phyloP scores from a whole-genome alignment of 805 yeast species.

The Yarrowia sp. region DNA sequence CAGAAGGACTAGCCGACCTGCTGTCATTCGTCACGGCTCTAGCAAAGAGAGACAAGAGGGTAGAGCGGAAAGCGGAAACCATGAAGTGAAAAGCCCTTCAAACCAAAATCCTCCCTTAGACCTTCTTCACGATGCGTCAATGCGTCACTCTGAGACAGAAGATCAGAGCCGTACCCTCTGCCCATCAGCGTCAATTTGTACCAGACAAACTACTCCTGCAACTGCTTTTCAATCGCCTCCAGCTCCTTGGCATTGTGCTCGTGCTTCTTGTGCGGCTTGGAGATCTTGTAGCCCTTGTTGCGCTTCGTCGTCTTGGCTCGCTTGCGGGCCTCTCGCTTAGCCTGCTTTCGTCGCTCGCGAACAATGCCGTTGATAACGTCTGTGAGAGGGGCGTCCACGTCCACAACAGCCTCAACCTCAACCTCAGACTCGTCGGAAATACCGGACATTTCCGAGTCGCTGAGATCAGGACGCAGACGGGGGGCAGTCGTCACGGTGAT shows the following conservation, averaged over 20 bases:
- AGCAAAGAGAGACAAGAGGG: too few relatives aligned
- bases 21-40: too few relatives aligned
- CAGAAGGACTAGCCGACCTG: too few relatives aligned
- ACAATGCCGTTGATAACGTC: constrained; percentile 20
- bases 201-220: neutral
- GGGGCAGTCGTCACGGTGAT: neutral
- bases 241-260: constrained; percentile 9
- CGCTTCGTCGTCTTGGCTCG: neutral
- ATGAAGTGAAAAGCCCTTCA: too few relatives aligned
- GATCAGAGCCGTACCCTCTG: neutral
- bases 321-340: neutral
- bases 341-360: constrained; percentile 1
- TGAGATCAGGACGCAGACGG: neutral
- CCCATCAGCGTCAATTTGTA: too few relatives aligned
- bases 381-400: neutral
- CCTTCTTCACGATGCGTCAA: neutral
- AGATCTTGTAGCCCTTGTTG: constrained; percentile 3
- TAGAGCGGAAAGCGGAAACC: too few relatives aligned
- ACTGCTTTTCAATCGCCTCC: constrained; percentile 12
- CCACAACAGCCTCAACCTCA: neutral
- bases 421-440: constrained; percentile 6
- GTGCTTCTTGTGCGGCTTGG: constrained; percentile 9
- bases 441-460: constrained; percentile 17
- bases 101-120: too few relatives aligned
- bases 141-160: neutral